Evolutionary conservation across 345 rosid species (phyloP), one percentile per base, ranked within the genome.

Genomic region (Kernera saxatilis): DNA sequence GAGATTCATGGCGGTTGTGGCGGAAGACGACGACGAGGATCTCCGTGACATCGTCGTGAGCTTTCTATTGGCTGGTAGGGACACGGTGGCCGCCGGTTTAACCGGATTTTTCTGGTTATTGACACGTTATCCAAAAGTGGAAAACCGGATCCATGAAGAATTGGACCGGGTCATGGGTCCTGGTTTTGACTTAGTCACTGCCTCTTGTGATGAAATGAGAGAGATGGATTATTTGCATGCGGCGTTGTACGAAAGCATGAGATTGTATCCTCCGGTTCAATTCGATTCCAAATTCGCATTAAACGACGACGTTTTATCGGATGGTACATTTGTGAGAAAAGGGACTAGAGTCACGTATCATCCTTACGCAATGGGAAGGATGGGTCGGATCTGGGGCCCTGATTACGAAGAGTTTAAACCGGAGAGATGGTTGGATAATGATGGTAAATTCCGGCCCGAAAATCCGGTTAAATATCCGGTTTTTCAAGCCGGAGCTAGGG

Each of bases 321-420:
- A 91, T 15, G 86, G 82, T 11, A 86, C 84, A 3, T 64, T 60
- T 15, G 86, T 91, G 22, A 82, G 57, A 46, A 77, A 61, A 25
- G 95, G 97, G 30, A 86, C 91, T 1, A 79, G 88, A 48, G 97
- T 88, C 12, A 88, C 92, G 1, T 91, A 91, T 64, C 94, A 88
- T 54, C 82, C 92, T 0, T 91, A 88, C 26, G 95, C 94, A 0
- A 88, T 91, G 94, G 97, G 88, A 22, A 55, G 97, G 59, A 83
- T 85, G 70, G 82, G 74, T 41, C 83, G 83, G 6, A 73, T 88
- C 10, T 91, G 97, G 97, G 95, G 97, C 0, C 37, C 70, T 5
- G 91, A 86, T 73, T 86, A 83, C 80, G 26, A 75, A 48, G 88
- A 88, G 44, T 91, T 82, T 77, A 87, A 77, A 74, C 97, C 97